These are phyloP conservation scores for Aspergillus panamensis DNA, from an alignment of 495 filamentous ascomycete species.

Conservation along the genomic window DNA sequence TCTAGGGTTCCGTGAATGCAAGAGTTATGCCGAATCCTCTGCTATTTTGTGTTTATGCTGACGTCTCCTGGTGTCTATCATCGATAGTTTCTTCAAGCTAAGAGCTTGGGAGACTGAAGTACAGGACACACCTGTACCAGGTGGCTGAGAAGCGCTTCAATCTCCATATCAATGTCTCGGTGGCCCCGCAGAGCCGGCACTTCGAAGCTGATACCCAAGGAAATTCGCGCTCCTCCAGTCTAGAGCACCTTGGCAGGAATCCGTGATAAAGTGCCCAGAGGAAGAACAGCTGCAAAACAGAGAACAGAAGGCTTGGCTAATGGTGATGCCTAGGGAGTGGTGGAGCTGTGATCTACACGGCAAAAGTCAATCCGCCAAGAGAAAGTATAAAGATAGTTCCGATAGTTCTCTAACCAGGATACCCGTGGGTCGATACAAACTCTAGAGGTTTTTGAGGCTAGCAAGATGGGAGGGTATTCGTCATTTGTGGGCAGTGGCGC, in stretches of 20 bases:
- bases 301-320: not conserved
- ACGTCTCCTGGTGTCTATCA: slow-evolving; percentile 1
- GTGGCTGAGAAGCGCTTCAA: not conserved
- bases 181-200: not conserved
- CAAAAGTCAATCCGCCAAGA: not conserved
- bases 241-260: too few relatives aligned
- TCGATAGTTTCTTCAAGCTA: slow-evolving; percentile 7
- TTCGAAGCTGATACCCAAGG: too few relatives aligned
- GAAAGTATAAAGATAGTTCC: not conserved
- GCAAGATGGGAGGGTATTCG: too few relatives aligned
- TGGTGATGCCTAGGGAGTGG: slow-evolving; percentile 9
- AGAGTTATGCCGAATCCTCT: too few relatives aligned
- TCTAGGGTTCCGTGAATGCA: too few relatives aligned
- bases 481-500: too few relatives aligned
- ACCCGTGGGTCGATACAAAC: not conserved
- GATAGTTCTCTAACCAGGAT: not conserved
- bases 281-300: too few relatives aligned
- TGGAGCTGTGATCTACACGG: slow-evolving; percentile 10
- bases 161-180: not conserved
- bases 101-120: not conserved
- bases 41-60: not conserved
- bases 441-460: not conserved
- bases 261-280: too few relatives aligned
- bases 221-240: too few relatives aligned
- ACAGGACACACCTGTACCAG: not conserved